A percentile compares a stretch with the other conserved stretches of the same genome.
phyloP scores from a whole-genome alignment of 257 asterid species.

The Euphrasia confusa region DNA sequence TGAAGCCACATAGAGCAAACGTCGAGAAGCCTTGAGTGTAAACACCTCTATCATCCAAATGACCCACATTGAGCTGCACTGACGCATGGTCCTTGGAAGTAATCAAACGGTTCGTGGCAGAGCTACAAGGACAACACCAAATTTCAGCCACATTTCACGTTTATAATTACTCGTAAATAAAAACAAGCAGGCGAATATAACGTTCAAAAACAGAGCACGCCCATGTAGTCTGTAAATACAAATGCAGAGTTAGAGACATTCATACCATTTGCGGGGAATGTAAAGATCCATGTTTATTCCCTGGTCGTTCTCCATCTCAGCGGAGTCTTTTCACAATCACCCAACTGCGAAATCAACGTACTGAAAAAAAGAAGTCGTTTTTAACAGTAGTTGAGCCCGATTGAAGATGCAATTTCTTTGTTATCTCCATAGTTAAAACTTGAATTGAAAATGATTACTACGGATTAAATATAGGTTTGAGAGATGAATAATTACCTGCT shows the following conservation, averaged over 20 bases:
- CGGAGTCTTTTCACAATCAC: slow-evolving; percentile 1
- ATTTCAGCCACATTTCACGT: neutral
- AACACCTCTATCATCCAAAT: slow-evolving; percentile 66
- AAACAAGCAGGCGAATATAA: too few species aligned
- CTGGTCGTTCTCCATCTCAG: slow-evolving; percentile 75
- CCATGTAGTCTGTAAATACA: too few species aligned
- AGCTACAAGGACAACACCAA: slow-evolving; percentile 38
- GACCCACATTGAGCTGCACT: slow-evolving; percentile 75
- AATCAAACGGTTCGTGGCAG: slow-evolving; percentile 82
- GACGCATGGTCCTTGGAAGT: slow-evolving; percentile 94
- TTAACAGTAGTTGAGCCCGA: too few species aligned
- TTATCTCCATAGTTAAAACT: too few species aligned
- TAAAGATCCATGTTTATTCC: slow-evolving; percentile 72
- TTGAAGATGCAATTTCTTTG: too few species aligned
- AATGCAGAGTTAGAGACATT: too few species aligned
- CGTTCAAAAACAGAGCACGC: too few species aligned
- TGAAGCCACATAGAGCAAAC: slow-evolving; percentile 78
- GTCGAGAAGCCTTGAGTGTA: slow-evolving; percentile 58
- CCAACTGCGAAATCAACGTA: too few species aligned
- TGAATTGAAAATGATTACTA: too few species aligned
- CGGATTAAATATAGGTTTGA: too few species aligned
- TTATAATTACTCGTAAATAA: neutral
- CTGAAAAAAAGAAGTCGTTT: neutral
- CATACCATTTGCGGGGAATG: slow-evolving; percentile 70
- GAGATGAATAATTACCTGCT: too few species aligned